Percentiles rank a stretch among this genome's conserved stretches.
These are phyloP conservation scores for Tolypocladium tropicale DNA, from an alignment of 2,329 filamentous ascomycete genomes.

Conservation along the genomic window DNA sequence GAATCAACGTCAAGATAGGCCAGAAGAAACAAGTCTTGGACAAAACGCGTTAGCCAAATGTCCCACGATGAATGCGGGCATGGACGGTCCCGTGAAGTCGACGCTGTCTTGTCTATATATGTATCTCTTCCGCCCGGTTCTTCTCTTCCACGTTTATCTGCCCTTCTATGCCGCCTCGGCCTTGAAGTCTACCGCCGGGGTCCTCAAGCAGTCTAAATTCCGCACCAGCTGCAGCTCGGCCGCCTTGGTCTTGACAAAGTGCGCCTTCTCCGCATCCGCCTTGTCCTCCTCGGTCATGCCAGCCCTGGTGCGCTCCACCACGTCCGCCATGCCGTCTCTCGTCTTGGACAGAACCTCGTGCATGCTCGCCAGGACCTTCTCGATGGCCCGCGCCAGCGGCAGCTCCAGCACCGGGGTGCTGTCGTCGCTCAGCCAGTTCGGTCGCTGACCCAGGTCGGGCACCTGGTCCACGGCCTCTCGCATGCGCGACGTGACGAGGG, in stretches of 20 bases:
- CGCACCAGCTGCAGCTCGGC: slow-evolving; percentile 78
- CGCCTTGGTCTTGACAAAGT: slow-evolving; percentile 69
- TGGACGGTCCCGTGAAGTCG: neutral
- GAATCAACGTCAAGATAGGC: neutral
- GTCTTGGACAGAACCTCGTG: slow-evolving; percentile 69
- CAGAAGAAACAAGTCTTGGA: neutral
- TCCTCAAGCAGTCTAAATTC: slow-evolving; percentile 57
- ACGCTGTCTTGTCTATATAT: neutral
- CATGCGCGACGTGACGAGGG: slow-evolving; percentile 76
- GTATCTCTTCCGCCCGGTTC: neutral
- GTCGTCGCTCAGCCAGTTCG: slow-evolving; percentile 71
- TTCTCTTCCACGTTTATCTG: neutral
- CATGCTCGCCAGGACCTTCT: slow-evolving; percentile 89
- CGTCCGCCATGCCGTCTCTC: slow-evolving; percentile 48
- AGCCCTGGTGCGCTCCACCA: slow-evolving; percentile 33
- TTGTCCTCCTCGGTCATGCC: slow-evolving; percentile 33
- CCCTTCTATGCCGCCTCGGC: slow-evolving; percentile 37
- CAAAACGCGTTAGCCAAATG: neutral
- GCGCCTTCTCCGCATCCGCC: slow-evolving; percentile 43
- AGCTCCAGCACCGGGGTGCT: slow-evolving; percentile 57
- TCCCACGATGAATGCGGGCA: neutral
- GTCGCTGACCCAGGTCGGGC: slow-evolving; percentile 35
- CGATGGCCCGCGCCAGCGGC: slow-evolving; percentile 72
- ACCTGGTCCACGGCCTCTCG: slow-evolving; percentile 61
- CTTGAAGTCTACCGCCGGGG: slow-evolving; percentile 54